A percentile compares a stretch with the other conserved stretches of the same genome.
Evolutionary conservation across 805 yeast species (phyloP).

Genomic region (Zygoascus flipseniorum): DNA sequence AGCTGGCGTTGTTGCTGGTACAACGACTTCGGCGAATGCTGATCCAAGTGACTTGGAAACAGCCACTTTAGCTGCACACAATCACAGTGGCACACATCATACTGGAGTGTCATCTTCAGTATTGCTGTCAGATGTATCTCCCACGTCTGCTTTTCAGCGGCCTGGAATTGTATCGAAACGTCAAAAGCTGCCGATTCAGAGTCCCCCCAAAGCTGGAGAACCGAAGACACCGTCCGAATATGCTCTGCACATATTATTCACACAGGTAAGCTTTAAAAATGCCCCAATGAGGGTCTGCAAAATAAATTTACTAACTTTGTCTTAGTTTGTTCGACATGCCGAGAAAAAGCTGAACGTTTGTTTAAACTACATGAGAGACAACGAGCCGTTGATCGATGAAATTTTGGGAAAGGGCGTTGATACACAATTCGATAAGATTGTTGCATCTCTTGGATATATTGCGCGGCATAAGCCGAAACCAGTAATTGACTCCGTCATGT

Average conservation of each 20-base stretch:
- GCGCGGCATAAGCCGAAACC: conserved; percentile 89
- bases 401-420: conserved; percentile 81
- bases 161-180: neutral
- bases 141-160: neutral
- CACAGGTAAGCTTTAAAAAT: conserved; percentile 42
- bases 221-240: conserved; percentile 50
- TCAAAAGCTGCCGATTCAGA: neutral
- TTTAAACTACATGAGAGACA: conserved; percentile 50
- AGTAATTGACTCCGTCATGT: conserved; percentile 95
- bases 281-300: neutral
- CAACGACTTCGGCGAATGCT: too few relatives aligned
- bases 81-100: too few relatives aligned
- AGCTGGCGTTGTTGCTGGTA: neutral
- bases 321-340: conserved; percentile 74
- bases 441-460: conserved; percentile 80
- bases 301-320: neutral
- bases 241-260: conserved; percentile 86
- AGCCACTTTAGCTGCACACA: too few relatives aligned
- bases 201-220: conserved; percentile 9
- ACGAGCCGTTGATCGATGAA: conserved; percentile 74
- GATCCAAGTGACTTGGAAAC: too few relatives aligned
- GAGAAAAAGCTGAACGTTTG: conserved; percentile 78
- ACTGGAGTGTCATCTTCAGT: neutral
- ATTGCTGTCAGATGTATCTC: neutral
- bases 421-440: conserved; percentile 74